Evolutionary conservation across 2,329 filamentous ascomycete genomes (phyloP).

Genomic region (Aureobasidium lini): DNA sequence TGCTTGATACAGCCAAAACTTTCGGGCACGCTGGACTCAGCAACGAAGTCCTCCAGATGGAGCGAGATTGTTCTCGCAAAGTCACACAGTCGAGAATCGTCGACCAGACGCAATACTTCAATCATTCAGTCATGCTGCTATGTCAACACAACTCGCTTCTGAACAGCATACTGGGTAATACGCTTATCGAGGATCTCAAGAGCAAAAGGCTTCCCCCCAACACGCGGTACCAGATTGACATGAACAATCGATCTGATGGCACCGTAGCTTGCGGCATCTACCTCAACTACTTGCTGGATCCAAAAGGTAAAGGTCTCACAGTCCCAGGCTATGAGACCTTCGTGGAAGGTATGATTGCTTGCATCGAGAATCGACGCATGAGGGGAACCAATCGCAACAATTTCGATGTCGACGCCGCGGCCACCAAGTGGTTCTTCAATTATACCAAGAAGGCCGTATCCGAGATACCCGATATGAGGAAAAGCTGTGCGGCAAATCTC

Average conservation of each 20-base stretch:
- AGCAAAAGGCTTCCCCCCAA: not conserved
- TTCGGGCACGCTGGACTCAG: too few species aligned
- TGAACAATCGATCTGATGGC: not conserved
- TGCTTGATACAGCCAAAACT: too few species aligned
- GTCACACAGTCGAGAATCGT: not conserved
- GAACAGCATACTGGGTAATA: not conserved
- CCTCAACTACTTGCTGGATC: not conserved
- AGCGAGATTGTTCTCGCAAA: not conserved
- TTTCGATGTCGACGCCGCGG: not conserved
- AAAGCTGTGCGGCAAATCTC: not conserved
- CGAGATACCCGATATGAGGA: not conserved
- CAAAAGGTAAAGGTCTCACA: not conserved
- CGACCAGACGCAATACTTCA: not conserved
- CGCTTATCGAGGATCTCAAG: not conserved
- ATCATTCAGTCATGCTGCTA: not conserved
- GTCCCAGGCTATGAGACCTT: not conserved
- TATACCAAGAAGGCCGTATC: not conserved
- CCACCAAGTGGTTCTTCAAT: not conserved
- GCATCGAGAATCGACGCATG: not conserved
- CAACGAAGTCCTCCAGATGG: not conserved
- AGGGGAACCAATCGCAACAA: not conserved
- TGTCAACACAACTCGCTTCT: not conserved
- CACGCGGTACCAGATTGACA: not conserved
- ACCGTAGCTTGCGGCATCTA: not conserved
- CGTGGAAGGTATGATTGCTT: not conserved